These are phyloP conservation scores for Saturnispora serradocipensis DNA, from an alignment of 805 yeast genomes.

Conservation along the genomic window DNA sequence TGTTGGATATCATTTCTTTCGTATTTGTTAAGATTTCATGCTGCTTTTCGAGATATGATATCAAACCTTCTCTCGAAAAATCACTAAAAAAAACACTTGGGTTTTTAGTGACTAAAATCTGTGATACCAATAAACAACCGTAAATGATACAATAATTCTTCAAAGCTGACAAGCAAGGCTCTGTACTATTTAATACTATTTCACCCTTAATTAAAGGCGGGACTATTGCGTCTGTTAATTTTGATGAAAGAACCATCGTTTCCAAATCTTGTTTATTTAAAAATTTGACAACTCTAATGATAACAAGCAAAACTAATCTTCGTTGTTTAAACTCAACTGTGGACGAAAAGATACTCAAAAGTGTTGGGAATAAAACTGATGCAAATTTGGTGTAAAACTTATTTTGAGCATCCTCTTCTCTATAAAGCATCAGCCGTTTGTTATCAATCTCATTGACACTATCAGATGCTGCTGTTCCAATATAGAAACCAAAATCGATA, in stretches of 20 bases:
- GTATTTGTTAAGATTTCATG: conserved; percentile 15
- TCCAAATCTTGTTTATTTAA: conserved; percentile 26
- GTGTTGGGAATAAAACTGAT: conserved; percentile 38
- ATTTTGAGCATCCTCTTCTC: conserved; percentile 20
- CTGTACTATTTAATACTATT: background rate
- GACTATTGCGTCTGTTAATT: conserved; percentile 43
- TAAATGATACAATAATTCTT: conserved; percentile 28
- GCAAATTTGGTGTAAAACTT: conserved; percentile 27
- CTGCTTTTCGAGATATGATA: conserved; percentile 38
- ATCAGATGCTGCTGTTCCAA: conserved; percentile 22
- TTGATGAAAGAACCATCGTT: conserved; percentile 26
- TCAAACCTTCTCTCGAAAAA: conserved; percentile 67
- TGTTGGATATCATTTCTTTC: background rate
- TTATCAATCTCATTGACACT: conserved; percentile 11
- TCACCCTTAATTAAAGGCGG: conserved; percentile 53
- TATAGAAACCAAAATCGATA: conserved; percentile 24
- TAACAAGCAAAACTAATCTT: conserved; percentile 42
- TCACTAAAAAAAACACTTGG: conserved; percentile 36
- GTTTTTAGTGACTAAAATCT: conserved; percentile 34
- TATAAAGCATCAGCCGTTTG: conserved; percentile 16
- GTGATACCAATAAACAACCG: conserved; percentile 43
- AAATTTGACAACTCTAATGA: conserved; percentile 43
- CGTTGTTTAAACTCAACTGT: conserved; percentile 62
- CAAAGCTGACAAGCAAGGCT: background rate
- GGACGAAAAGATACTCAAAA: conserved; percentile 60